These are phyloP conservation scores for Lasiodiplodia gonubiensis DNA, from an alignment of 2,329 filamentous ascomycete genomes.

Conservation along the genomic window DNA sequence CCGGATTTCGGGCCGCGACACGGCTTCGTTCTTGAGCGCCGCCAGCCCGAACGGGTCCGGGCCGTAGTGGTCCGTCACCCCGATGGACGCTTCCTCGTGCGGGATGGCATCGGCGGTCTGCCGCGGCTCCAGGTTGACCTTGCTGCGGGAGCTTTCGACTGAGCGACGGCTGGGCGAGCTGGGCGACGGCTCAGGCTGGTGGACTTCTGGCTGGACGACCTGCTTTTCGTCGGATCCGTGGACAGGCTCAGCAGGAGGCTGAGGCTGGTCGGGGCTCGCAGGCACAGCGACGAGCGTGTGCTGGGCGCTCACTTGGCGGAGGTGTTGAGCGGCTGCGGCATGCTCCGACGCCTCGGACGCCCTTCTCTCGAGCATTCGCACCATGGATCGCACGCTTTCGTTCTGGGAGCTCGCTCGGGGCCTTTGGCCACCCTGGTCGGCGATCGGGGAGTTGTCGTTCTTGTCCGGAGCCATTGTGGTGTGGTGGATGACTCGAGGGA, in stretches of 20 bases:
- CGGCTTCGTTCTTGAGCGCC: slow-evolving; percentile 42
- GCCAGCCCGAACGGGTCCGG: slow-evolving; percentile 47
- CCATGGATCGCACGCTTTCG: not conserved
- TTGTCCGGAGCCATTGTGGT: slow-evolving; percentile 5
- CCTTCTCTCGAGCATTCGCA: slow-evolving; percentile 1
- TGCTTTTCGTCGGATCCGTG: not conserved
- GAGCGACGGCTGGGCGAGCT: not conserved
- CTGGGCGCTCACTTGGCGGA: not conserved
- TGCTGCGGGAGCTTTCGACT: slow-evolving; percentile 22
- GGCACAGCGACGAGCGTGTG: not conserved
- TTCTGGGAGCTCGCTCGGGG: not conserved
- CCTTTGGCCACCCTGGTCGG: not conserved
- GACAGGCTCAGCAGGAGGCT: not conserved
- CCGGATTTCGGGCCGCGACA: slow-evolving; percentile 52
- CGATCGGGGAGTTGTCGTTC: not conserved
- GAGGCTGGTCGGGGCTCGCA: not conserved
- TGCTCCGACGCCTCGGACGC: slow-evolving; percentile 4
- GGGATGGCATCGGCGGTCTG: not conserved
- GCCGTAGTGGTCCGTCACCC: slow-evolving; percentile 9
- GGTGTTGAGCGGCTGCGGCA: not conserved
- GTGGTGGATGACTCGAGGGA: not conserved
- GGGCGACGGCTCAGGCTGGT: not conserved
- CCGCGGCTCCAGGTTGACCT: slow-evolving; percentile 8
- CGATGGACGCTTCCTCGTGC: slow-evolving; percentile 6
- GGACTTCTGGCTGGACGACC: too few species aligned